A percentile compares a stretch with the other conserved stretches of the same genome.
Conservation (phyloP, 768 basidiomycete species). For the Naganishia randhawae region DNA sequence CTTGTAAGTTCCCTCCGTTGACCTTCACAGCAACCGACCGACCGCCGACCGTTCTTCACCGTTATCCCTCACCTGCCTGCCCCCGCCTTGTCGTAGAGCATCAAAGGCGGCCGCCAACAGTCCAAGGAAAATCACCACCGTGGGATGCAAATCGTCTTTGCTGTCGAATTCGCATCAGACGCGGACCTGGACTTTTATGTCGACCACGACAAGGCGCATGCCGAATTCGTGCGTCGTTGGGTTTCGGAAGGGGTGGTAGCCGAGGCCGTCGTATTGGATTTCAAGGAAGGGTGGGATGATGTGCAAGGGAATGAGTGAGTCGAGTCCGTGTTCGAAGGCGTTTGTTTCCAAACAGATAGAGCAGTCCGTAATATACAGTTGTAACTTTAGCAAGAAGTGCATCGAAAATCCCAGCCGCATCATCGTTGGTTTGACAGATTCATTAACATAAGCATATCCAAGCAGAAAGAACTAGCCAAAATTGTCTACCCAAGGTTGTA, state of each 20-base stretch:
- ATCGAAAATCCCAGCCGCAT: neutral
- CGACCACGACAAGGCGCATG: constrained; percentile 14
- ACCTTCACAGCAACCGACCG: neutral
- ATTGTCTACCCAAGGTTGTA: neutral
- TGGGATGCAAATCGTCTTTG: constrained; percentile 13
- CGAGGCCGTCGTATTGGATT: constrained; percentile 18
- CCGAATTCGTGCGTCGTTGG: constrained; percentile 2
- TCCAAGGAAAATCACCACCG: constrained; percentile 12
- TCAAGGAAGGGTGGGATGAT: constrained; percentile 12
- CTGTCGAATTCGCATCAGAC: constrained; percentile 13
- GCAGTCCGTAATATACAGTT: neutral
- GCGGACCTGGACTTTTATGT: constrained; percentile 25
- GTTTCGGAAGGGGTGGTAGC: constrained; percentile 5
- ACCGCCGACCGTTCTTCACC: neutral
- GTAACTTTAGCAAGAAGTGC: neutral
- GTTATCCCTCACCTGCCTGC: neutral
- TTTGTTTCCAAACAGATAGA: neutral
- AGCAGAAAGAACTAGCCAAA: constrained; percentile 5
- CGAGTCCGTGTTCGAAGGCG: neutral
- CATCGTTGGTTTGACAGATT: neutral
- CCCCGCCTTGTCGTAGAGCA: constrained; percentile 6
- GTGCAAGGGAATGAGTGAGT: neutral
- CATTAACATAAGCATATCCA: neutral
- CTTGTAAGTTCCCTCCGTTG: constrained; percentile 14
- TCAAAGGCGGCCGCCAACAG: constrained; percentile 23